Evolutionary conservation across 352 stramenopile genomes (phyloP).

Genomic region (Elongisporangium undulatum): DNA sequence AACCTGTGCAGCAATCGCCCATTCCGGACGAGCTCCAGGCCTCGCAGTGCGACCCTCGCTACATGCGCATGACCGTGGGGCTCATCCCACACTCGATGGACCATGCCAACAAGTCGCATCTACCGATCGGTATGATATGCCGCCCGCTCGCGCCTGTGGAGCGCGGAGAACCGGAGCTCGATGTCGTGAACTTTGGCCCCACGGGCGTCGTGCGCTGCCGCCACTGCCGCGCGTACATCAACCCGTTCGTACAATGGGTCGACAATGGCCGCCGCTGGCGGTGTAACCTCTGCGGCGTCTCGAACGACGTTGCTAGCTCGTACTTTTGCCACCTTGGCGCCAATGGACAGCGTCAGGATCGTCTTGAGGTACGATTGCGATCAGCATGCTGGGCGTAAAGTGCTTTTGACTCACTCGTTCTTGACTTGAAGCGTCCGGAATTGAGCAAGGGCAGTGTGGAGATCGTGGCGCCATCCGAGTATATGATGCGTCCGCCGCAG

Average conservation of each 20-base stretch:
- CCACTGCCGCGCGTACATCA: slow-evolving; percentile 90
- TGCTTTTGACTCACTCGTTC: slow-evolving; percentile 1
- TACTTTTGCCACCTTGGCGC: slow-evolving; percentile 99
- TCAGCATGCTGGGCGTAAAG: slow-evolving; percentile 49
- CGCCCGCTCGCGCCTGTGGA: slow-evolving; percentile 69
- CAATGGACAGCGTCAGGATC: slow-evolving; percentile 92
- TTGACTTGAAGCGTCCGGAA: slow-evolving; percentile 51
- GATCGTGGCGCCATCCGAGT: slow-evolving; percentile 83
- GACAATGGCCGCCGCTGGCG: slow-evolving; percentile 84
- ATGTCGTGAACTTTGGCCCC: slow-evolving; percentile 87
- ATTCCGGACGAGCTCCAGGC: slow-evolving; percentile 70
- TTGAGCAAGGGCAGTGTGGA: slow-evolving; percentile 75
- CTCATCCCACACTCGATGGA: slow-evolving; percentile 78
- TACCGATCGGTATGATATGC: slow-evolving; percentile 85
- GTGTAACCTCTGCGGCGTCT: slow-evolving; percentile 88
- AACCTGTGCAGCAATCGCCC: slow-evolving; percentile 41
- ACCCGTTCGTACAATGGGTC: slow-evolving; percentile 88
- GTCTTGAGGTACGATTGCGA: slow-evolving; percentile 87
- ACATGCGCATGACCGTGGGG: slow-evolving; percentile 79
- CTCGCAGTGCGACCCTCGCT: slow-evolving; percentile 71
- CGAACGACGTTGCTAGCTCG: slow-evolving; percentile 89
- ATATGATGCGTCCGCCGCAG: slow-evolving; percentile 88
- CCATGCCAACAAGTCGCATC: slow-evolving; percentile 75
- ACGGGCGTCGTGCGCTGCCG: slow-evolving; percentile 81
- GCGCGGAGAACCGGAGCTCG: slow-evolving; percentile 59